phyloP scores from a whole-genome alignment of 1,139 yeast genomes.

The Eremothecium sinecaudum region DNA sequence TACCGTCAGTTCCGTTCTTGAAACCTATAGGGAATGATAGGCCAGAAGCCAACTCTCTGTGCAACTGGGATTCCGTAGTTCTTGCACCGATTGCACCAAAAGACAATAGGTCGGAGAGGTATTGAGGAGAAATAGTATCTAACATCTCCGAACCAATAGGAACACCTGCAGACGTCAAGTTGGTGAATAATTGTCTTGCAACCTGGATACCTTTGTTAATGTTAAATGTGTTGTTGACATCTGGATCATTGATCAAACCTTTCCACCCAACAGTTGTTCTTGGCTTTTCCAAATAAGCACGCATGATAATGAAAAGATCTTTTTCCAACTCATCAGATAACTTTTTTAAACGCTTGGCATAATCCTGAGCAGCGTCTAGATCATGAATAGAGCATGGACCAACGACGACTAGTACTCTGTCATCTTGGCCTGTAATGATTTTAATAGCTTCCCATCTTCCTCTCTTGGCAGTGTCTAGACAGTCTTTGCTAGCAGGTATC shows the following conservation, averaged over 20 bases:
- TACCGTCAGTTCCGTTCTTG: slow-evolving; percentile 97
- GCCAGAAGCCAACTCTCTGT: slow-evolving; percentile 94
- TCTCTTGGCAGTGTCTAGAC: slow-evolving; percentile 58
- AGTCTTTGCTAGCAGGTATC: slow-evolving; percentile 53
- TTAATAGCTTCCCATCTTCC: slow-evolving; percentile 72
- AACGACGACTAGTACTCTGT: slow-evolving; percentile 71
- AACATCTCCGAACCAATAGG: slow-evolving; percentile 98
- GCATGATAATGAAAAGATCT: slow-evolving; percentile 81
- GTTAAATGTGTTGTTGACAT: slow-evolving; percentile 82
- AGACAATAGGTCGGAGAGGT: slow-evolving; percentile 78
- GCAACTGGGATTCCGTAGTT: slow-evolving; percentile 96
- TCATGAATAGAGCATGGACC: slow-evolving; percentile 98
- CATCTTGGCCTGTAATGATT: slow-evolving; percentile 65
- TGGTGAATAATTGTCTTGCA: slow-evolving; percentile 76
- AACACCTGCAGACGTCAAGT: slow-evolving; percentile 64
- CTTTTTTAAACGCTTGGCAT: slow-evolving; percentile 61
- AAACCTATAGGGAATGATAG: slow-evolving; percentile 96
- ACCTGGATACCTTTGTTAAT: slow-evolving; percentile 90
- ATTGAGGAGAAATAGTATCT: slow-evolving; percentile 98
- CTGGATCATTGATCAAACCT: slow-evolving; percentile 95
- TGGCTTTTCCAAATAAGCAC: slow-evolving; percentile 97
- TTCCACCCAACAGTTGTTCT: slow-evolving; percentile 99
- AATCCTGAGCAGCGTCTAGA: slow-evolving; percentile 78
- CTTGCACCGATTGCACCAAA: slow-evolving; percentile 99
- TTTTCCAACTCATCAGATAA: slow-evolving; percentile 58